Conservation (phyloP, 352 stramenopile genomes). For the Phytophthora idaei region DNA sequence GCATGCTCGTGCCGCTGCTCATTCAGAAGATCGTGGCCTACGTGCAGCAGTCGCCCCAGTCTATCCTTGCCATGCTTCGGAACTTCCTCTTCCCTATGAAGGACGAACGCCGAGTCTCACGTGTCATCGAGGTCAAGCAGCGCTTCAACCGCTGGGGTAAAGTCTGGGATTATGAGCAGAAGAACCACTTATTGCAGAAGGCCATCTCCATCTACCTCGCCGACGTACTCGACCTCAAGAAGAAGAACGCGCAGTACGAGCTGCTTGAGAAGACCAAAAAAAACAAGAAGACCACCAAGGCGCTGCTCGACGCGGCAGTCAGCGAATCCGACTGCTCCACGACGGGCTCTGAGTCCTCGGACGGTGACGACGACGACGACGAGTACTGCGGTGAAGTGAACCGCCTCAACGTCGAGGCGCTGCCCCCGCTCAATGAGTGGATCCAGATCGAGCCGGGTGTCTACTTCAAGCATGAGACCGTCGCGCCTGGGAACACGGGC, state of each 20-base stretch:
- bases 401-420: constrained; percentile 45
- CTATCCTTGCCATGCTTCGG: constrained; percentile 25
- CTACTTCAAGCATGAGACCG: constrained; percentile 37
- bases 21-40: constrained; percentile 47
- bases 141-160: constrained; percentile 41
- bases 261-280: constrained; percentile 34
- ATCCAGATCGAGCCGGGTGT: constrained; percentile 43
- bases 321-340: constrained; percentile 33
- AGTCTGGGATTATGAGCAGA: constrained; percentile 43
- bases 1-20: constrained; percentile 58
- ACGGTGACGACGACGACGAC: constrained; percentile 16
- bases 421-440: constrained; percentile 49
- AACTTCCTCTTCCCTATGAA: constrained; percentile 3
- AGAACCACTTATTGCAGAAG: constrained; percentile 54
- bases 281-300: not conserved
- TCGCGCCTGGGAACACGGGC: constrained; percentile 18
- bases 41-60: constrained; percentile 29
- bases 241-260: constrained; percentile 50
- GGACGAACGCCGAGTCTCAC: constrained; percentile 27
- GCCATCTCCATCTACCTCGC: constrained; percentile 50
- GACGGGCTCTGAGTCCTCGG: constrained; percentile 23
- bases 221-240: constrained; percentile 39
- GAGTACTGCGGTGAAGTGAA: constrained; percentile 35
- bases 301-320: constrained; percentile 8
- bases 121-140: constrained; percentile 40